These are phyloP conservation scores for Ceratobasidium sp. DNA, from an alignment of 1,284 basidiomycete species.

Conservation along the genomic window DNA sequence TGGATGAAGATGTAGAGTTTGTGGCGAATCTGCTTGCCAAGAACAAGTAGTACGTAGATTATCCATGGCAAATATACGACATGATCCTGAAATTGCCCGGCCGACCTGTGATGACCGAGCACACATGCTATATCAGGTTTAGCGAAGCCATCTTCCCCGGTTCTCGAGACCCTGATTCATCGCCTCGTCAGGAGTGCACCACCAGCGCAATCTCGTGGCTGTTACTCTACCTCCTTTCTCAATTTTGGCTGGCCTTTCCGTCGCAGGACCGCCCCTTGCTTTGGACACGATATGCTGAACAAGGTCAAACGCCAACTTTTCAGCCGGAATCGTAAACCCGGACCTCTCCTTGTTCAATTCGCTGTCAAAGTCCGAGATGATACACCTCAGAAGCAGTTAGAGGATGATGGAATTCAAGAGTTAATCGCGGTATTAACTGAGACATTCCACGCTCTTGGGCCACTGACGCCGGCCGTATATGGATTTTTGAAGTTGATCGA, in stretches of 20 bases:
- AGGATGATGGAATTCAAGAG: neutral
- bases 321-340: neutral
- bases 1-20: slow-evolving; percentile 12
- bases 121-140: no score
- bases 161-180: no score
- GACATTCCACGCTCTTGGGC: neutral
- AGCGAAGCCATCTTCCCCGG: no score
- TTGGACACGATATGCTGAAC: neutral
- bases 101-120: no score
- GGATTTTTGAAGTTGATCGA: neutral
- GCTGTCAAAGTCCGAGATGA: neutral
- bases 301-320: neutral
- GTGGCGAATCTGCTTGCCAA: neutral
- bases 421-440: neutral
- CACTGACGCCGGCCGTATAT: neutral
- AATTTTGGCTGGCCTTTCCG: neutral
- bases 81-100: no score
- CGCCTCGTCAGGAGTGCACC: no score
- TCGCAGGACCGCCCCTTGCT: neutral
- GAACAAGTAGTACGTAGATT: neutral
- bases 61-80: neutral
- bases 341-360: neutral
- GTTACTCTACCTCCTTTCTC: no score
- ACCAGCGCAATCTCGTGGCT: no score
- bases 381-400: no score